Conservation (phyloP, 108 stramenopile species). For the Skeletonema tropicum region DNA sequence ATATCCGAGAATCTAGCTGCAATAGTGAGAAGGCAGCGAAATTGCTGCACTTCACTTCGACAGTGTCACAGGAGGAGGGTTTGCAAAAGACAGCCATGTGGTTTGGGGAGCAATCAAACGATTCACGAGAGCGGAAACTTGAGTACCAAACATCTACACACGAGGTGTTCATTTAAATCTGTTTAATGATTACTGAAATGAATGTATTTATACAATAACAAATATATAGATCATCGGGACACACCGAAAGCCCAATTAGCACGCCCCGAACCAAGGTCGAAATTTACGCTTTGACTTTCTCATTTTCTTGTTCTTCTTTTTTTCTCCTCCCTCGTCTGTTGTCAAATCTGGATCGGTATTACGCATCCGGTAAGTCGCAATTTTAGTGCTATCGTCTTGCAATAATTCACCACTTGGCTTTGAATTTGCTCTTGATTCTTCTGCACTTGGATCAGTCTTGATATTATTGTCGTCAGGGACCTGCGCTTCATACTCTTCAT, state of each 20-base stretch:
- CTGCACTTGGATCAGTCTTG: background rate
- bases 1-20: constrained; percentile 48
- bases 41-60: constrained; percentile 34
- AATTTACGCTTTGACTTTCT: constrained; percentile 20
- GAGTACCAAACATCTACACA: background rate
- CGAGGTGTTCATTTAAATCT: background rate
- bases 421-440: background rate
- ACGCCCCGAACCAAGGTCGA: constrained; percentile 26
- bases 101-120: constrained; percentile 16
- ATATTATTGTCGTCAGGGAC: background rate
- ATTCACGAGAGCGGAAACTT: background rate
- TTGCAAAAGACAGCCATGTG: constrained; percentile 47
- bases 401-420: background rate
- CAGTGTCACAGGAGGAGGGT: constrained; percentile 41
- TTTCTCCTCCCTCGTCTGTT: background rate
- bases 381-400: background rate
- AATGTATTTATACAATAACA: background rate
- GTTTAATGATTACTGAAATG: background rate
- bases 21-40: constrained; percentile 25
- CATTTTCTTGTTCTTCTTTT: constrained; percentile 18
- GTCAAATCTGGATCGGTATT: background rate
- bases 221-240: background rate
- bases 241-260: background rate
- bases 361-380: constrained; percentile 1
- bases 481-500: constrained; percentile 10